Conservation (phyloP, 441 rosid species). For the Aquilaria agallochum region DNA sequence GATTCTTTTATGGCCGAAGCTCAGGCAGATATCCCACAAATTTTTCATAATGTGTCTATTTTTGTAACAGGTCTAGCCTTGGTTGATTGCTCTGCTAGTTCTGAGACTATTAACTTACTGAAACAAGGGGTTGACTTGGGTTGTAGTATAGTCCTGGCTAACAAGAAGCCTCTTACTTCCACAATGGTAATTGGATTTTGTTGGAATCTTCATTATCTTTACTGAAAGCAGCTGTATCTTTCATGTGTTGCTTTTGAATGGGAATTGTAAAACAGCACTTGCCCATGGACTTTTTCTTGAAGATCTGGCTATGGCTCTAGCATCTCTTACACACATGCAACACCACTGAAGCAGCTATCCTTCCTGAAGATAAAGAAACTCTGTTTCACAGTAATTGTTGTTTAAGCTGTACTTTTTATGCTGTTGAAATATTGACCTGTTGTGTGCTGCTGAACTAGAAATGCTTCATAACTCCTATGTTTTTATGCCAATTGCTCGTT, state of each 20-base stretch:
- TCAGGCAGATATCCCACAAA: not conserved
- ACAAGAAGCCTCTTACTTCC: slow-evolving; percentile 92
- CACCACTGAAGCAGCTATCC: not conserved
- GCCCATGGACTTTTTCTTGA: no score
- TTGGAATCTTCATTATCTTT: no score
- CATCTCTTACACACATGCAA: not conserved
- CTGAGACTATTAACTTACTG: slow-evolving; percentile 51
- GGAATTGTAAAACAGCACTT: no score
- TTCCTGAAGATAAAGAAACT: no score
- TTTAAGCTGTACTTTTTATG: no score
- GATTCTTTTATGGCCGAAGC: not conserved
- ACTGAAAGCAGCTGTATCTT: no score
- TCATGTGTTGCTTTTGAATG: no score
- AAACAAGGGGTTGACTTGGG: slow-evolving; percentile 53
- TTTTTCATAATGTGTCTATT: slow-evolving; percentile 11
- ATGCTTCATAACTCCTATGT: not conserved
- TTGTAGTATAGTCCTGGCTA: slow-evolving; percentile 80
- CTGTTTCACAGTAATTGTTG: no score
- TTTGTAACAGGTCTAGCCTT: slow-evolving; percentile 56
- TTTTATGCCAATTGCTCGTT: not conserved
- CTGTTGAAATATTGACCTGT: no score
- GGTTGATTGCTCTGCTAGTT: slow-evolving; percentile 87
- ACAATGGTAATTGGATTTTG: slow-evolving; percentile 21
- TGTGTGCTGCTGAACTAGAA: not conserved
- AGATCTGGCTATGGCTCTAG: no score